These are phyloP conservation scores for Pseudogymnoascus sp. DNA, from an alignment of 2,329 filamentous ascomycete genomes.

Conservation along the genomic window DNA sequence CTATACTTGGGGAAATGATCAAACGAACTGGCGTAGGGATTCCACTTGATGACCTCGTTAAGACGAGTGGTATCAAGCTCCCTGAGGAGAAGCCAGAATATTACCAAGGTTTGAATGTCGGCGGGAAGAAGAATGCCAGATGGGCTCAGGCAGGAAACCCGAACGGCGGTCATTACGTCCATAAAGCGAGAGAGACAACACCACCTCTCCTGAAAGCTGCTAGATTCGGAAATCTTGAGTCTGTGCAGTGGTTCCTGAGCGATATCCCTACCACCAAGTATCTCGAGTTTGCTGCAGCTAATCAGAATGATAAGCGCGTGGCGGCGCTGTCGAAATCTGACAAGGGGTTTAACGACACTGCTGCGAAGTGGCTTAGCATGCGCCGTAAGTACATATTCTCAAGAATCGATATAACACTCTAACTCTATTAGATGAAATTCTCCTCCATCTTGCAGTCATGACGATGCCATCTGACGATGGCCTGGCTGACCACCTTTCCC, in stretches of 20 bases:
- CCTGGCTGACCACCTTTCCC: slow-evolving; percentile 34
- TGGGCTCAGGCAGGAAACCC: slow-evolving; percentile 62
- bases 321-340: slow-evolving; percentile 50
- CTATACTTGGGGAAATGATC: slow-evolving; percentile 57
- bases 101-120: slow-evolving; percentile 70
- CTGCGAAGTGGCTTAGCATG: slow-evolving; percentile 53
- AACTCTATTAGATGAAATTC: slow-evolving; percentile 43
- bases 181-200: slow-evolving; percentile 34
- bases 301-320: slow-evolving; percentile 53
- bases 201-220: slow-evolving; percentile 57
- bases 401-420: slow-evolving; percentile 12
- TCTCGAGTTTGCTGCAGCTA: slow-evolving; percentile 55
- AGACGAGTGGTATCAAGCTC: slow-evolving; percentile 55
- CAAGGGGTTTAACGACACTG: slow-evolving; percentile 55
- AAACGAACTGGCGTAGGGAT: slow-evolving; percentile 59
- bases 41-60: slow-evolving; percentile 57
- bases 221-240: slow-evolving; percentile 49
- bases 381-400: slow-evolving; percentile 42
- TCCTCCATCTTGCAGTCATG: slow-evolving; percentile 59
- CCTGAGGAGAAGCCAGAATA: slow-evolving; percentile 54
- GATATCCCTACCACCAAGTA: slow-evolving; percentile 62
- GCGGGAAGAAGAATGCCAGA: slow-evolving; percentile 64
- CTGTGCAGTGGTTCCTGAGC: slow-evolving; percentile 69
- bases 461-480: slow-evolving; percentile 18
- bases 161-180: slow-evolving; percentile 39